Base-by-base conservation (phyloP, 345 rosid genomes). In the Dipteronia dyeriana region DNA sequence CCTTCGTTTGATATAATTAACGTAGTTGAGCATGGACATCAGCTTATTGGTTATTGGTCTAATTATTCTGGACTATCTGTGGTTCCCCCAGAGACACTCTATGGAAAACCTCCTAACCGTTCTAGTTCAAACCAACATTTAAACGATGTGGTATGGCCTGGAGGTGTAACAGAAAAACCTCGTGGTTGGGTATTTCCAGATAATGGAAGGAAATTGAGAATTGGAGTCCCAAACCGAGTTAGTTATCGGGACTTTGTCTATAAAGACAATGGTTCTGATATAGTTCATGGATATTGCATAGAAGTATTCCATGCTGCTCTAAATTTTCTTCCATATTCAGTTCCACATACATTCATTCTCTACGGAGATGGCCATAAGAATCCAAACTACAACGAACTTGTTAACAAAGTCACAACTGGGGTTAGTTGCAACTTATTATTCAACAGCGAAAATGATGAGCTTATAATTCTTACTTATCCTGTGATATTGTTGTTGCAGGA, bases 111-210 rank as follows among this genome's bases (percentile, higher is more conserved):
- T 79, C 65, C 92, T 16, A 95, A 92, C 80, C 89, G 83, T 76
- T 92, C 99, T 5, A 88, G 81, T 78, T 89, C 94, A 74, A 95
- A 82, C 86, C 98, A 95, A 59, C 86, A 85, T 39, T 71, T 95
- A 63, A 14, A 57, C 63, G 74, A 74, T 80, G 98, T 91, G 84
- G 82, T 86, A 60, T 95, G 99, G 98, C 99, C 99, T 71, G 98
- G 98, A 70, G 96, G 97, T 77, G 64, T 43, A 65, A 78, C 80
- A 31, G 80, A 25, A 39, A 85, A 5, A 22, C 99, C 98, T 60
- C 95, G 99, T 25, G 99, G 99, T 73, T 95, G 99, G 98, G 92
- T 93, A 39, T 91, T 95, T 67, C 97, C 92, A 31, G 79, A 92
- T 80, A 93, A 95, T 66, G 99, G 97, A 70, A 89, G 84, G 80